phyloP scores from a whole-genome alignment of 306 rosid genomes.

The Vigna reflexopilosa region DNA sequence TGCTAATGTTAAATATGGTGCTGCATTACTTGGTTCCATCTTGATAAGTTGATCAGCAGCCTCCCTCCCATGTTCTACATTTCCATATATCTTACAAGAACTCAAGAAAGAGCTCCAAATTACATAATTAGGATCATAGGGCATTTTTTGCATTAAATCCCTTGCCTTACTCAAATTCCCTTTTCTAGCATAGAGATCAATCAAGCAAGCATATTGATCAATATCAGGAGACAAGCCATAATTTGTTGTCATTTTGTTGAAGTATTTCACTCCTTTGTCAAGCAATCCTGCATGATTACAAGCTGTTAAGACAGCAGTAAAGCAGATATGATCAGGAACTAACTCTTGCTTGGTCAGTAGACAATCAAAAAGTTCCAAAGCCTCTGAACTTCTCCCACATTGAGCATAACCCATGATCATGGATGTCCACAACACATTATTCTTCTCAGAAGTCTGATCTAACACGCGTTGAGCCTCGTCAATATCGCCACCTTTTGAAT shows the following conservation, averaged over 20 bases:
- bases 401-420: slow-evolving; percentile 75
- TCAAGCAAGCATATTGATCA: slow-evolving; percentile 74
- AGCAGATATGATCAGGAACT: slow-evolving; percentile 61
- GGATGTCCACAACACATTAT: slow-evolving; percentile 63
- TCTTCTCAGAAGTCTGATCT: slow-evolving; percentile 53
- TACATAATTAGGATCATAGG: slow-evolving; percentile 62
- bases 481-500: slow-evolving; percentile 67
- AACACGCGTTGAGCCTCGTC: slow-evolving; percentile 58
- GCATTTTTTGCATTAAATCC: slow-evolving; percentile 67
- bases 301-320: slow-evolving; percentile 68
- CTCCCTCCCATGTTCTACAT: slow-evolving; percentile 64
- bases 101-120: slow-evolving; percentile 68
- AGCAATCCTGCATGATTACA: slow-evolving; percentile 69
- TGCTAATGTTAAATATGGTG: slow-evolving; percentile 60
- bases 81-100: slow-evolving; percentile 63
- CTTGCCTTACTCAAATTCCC: slow-evolving; percentile 63
- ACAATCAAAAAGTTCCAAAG: slow-evolving; percentile 65
- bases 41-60: slow-evolving; percentile 61
- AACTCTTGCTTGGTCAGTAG: slow-evolving; percentile 51
- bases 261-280: slow-evolving; percentile 61
- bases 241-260: slow-evolving; percentile 56
- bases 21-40: slow-evolving; percentile 62
- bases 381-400: slow-evolving; percentile 64
- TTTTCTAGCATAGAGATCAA: slow-evolving; percentile 72
- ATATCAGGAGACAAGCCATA: slow-evolving; percentile 54